These are phyloP conservation scores for Halophytophthora batemanensis DNA, from an alignment of 352 stramenopile genomes.

Conservation along the genomic window DNA sequence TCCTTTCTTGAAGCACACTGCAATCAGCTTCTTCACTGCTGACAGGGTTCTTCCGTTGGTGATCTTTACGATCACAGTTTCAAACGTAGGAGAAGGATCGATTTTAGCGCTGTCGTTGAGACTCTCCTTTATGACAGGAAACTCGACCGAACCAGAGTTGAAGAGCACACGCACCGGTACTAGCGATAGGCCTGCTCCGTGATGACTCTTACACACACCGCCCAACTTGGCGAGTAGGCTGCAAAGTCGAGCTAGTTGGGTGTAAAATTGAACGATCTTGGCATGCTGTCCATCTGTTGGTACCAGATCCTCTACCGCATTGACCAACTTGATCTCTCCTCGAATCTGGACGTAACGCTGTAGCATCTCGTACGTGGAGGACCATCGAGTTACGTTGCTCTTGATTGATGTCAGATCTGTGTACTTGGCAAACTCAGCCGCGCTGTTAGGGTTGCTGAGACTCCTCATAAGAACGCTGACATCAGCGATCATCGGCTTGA, in stretches of 20 bases:
- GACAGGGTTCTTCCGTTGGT: conserved; percentile 3
- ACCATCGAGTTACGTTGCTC: conserved; percentile 21
- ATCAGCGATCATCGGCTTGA: conserved; percentile 5
- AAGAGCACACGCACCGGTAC: conserved; percentile 13
- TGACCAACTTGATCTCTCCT: conserved; percentile 7
- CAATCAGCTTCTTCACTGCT: not conserved
- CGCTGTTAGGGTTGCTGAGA: conserved; percentile 15
- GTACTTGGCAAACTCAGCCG: conserved; percentile 13
- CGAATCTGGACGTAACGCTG: conserved; percentile 18
- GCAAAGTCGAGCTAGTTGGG: conserved; percentile 8
- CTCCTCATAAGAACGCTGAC: conserved; percentile 22
- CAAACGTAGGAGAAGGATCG: conserved; percentile 3
- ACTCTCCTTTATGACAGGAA: conserved; percentile 1
- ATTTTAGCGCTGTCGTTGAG: not conserved
- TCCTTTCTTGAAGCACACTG: too few relatives aligned
- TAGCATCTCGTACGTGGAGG: conserved; percentile 17
- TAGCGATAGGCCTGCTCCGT: conserved; percentile 4
- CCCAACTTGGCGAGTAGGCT: conserved; percentile 15
- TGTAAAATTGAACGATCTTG: conserved; percentile 4
- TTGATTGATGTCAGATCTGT: conserved; percentile 6
- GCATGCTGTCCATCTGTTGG: conserved; percentile 10
- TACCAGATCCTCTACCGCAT: conserved; percentile 18
- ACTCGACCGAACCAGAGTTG: not conserved
- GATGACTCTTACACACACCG: conserved; percentile 7
- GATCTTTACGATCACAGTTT: conserved; percentile 7